Base-by-base conservation (phyloP, 148 eudicot species). In the Polygonum aviculare region DNA sequence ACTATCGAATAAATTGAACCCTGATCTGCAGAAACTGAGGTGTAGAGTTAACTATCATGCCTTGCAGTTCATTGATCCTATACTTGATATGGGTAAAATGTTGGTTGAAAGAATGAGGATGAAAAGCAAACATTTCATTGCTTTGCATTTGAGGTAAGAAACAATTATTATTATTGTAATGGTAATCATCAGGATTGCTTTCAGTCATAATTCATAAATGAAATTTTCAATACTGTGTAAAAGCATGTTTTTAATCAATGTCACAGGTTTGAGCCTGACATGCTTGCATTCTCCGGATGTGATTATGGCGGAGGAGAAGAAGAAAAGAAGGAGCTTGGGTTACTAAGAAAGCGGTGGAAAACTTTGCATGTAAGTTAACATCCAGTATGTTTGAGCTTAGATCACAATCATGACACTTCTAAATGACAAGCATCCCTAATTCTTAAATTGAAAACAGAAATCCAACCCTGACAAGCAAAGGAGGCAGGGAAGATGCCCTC, bases 221-320 rank as follows among this genome's bases (percentile, higher is more conserved):
- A 33, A 22, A 36, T 22, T 63, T 8, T 22, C 35, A 21, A 21
- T 69, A 0, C 6, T 33, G 10, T 67, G 72, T 11, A 33, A 40
- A 39, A 67, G 7, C 10, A 31, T 12, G 9, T 50, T 35, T 69
- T 18, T 26, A 69, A 45, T 73, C 40, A 39, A 22, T 78, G 77
- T 73, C 44, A 39, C 84, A 93, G 98, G 85, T 93, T 88, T 86
- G 98, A 93, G 82, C 83, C 98, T 63, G 98, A 93, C 82, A 93
- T 93, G 96, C 96, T 93, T 57, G 98, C 98, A 38, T 93, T 93
- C 86, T 91, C 98, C 63, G 98, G 98, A 54, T 93, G 98, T 75
- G 81, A 93, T 79, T 93, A 91, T 81, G 98, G 98, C 40, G 96
- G 96, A 69, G 96, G 96, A 70, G 96, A 91, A 77, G 85, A 85